Base-by-base conservation (phyloP, 495 filamentous ascomycete species). In the Umbilicaria muhlenbergii region DNA sequence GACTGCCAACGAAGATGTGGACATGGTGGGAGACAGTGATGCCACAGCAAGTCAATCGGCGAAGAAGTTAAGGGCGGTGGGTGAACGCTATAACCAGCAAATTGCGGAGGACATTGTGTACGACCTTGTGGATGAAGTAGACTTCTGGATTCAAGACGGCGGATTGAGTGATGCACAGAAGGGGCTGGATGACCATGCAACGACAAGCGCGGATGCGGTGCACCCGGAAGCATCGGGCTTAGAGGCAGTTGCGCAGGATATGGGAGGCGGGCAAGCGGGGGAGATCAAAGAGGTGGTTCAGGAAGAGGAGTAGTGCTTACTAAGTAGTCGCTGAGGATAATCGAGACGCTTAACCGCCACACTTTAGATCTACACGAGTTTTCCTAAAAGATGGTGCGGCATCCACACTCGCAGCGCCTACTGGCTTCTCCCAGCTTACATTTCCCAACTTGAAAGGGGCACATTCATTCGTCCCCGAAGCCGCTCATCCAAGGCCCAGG, bases 61-160 rank as follows among this genome's bases (percentile, higher is more conserved):
- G 41, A 39, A 42, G 34, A 42, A 49, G 24, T 39, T 84, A 2
- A 65, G 69, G 31, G 64, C 83, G 1, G 68, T 94, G 17, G 69
- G 75, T 5, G 87, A 93, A 44, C 71, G 91, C 11, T 96, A 86
- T 60, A 73, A 83, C 52, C 91, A 96, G 58, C 88, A 95, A 64
- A 89, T 96, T 49, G 88, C 81, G 3, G 92, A 99, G 62, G 92
- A 96, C 56, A 71, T 95, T 7, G 66, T 88, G 33, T 94, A 86
- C 52, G 89, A 95, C 59, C 24, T 28, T 5, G 24, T 28, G 24
- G 24, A 28, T 7, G 41, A 56, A 38, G 47, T 53, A 15, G 53
- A 56, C 31, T 53, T 51, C 34, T 56, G 53, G 53, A 42, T 45
- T 11, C 45, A 48, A 28, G 51, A 51, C 28, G 41, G 32, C 19